These are phyloP conservation scores for Cicer chorassanicum DNA, from an alignment of 306 rosid species.

Conservation along the genomic window DNA sequence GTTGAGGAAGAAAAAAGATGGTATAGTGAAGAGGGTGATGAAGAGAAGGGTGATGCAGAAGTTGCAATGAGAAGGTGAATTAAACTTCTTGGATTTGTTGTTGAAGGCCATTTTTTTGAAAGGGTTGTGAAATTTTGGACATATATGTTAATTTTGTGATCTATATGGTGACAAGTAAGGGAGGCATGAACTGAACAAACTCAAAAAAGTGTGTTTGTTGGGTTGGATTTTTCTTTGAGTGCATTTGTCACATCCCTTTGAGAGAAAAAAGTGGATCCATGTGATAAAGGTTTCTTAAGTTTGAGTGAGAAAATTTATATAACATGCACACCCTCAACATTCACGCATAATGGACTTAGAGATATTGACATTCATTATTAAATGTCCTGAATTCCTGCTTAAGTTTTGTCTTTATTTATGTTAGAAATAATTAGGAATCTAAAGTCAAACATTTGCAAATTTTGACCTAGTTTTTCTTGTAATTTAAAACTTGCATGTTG, in stretches of 20 bases:
- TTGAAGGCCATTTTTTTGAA: slow-evolving; percentile 63
- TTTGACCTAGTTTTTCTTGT: not conserved
- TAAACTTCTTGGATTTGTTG: slow-evolving; percentile 60
- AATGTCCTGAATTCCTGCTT: slow-evolving; percentile 44
- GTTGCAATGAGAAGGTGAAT: slow-evolving; percentile 52
- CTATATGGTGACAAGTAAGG: slow-evolving; percentile 43
- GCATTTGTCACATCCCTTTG: slow-evolving; percentile 64
- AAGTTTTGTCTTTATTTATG: slow-evolving; percentile 18
- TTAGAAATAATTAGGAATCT: slow-evolving; percentile 8
- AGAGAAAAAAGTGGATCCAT: slow-evolving; percentile 47
- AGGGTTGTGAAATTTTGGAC: slow-evolving; percentile 33
- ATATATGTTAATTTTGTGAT: slow-evolving; percentile 36
- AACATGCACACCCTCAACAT: slow-evolving; percentile 25
- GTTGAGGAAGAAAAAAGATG: slow-evolving; percentile 70
- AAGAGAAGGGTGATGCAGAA: slow-evolving; percentile 75
- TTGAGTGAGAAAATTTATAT: slow-evolving; percentile 14
- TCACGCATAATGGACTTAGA: not conserved
- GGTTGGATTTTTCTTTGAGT: slow-evolving; percentile 46
- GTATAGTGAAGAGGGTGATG: slow-evolving; percentile 75
- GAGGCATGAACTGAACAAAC: slow-evolving; percentile 57
- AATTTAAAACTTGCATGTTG: slow-evolving; percentile 5
- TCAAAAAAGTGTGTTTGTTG: slow-evolving; percentile 6
- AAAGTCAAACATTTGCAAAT: not conserved
- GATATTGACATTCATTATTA: slow-evolving; percentile 18
- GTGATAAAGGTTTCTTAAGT: slow-evolving; percentile 47